phyloP scores from a whole-genome alignment of 192 early-diverging fungal species.

The Backusella mclennaniae region DNA sequence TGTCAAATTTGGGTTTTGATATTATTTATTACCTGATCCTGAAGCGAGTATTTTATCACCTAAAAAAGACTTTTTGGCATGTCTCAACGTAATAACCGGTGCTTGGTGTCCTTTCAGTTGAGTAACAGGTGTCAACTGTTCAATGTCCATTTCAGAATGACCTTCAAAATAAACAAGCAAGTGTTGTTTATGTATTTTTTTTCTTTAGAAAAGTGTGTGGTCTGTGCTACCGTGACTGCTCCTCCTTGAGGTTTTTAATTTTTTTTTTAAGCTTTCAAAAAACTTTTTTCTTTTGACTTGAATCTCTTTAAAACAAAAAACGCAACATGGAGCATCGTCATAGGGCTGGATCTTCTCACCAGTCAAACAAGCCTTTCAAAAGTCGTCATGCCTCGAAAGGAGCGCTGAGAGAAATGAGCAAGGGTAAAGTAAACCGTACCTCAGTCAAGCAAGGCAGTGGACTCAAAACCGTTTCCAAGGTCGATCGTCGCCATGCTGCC shows the following conservation, averaged over 20 bases:
- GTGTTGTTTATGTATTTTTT: not conserved
- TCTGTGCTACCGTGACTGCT: not conserved
- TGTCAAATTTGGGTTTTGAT: not conserved
- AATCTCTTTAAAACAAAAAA: too few relatives aligned
- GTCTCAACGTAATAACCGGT: constrained; percentile 20
- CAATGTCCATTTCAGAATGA: not conserved
- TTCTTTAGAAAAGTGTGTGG: not conserved
- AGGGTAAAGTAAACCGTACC: constrained; percentile 71
- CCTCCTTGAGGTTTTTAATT: constrained; percentile 5
- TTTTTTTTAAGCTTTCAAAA: not conserved
- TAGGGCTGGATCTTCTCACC: constrained; percentile 81
- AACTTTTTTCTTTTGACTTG: constrained; percentile 9
- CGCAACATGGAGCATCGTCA: constrained; percentile 44
- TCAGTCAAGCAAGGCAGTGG: constrained; percentile 55
- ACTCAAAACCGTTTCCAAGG: constrained; percentile 48
- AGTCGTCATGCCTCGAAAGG: constrained; percentile 87
- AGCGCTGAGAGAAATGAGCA: constrained; percentile 71
- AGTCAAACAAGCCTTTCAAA: constrained; percentile 97
- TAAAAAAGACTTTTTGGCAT: constrained; percentile 20
- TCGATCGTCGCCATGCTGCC: constrained; percentile 81
- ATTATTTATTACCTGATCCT: constrained; percentile 28
- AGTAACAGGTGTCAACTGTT: not conserved
- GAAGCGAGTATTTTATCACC: constrained; percentile 28
- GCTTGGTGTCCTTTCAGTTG: constrained; percentile 27
- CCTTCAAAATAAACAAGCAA: not conserved